Evolutionary conservation across 2,329 filamentous ascomycete species (phyloP).

Genomic region (Colletotrichum sp.): DNA sequence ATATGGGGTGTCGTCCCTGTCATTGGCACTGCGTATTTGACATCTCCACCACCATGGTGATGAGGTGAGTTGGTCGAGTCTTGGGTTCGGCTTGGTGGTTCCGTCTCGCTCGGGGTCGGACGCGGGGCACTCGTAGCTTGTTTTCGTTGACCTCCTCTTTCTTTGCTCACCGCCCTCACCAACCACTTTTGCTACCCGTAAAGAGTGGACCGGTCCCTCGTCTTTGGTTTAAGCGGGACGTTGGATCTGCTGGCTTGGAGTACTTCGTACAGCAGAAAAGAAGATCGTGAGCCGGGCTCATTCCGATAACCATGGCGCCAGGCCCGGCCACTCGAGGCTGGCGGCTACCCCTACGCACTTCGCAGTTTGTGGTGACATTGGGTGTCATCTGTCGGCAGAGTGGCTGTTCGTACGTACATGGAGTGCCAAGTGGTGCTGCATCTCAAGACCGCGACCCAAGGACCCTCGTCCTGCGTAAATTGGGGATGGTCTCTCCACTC

Average conservation of each 20-base stretch:
- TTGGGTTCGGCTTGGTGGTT: not conserved
- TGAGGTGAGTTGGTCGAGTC: not conserved
- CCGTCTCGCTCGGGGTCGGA: conserved; percentile 7
- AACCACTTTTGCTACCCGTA: conserved; percentile 13
- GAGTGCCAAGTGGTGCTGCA: not conserved
- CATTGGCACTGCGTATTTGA: not conserved
- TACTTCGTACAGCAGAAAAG: not conserved
- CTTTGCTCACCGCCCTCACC: conserved; percentile 12
- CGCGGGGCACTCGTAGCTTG: conserved; percentile 1
- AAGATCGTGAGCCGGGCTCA: not conserved
- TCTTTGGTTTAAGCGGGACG: not conserved
- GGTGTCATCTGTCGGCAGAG: not conserved
- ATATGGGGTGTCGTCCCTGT: not conserved
- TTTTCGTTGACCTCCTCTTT: not conserved
- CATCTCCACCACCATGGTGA: not conserved
- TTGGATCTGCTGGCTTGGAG: not conserved
- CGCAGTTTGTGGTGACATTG: not conserved
- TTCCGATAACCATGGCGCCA: not conserved
- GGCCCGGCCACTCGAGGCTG: not conserved
- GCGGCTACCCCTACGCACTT: not conserved
- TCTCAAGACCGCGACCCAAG: not conserved
- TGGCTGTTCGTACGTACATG: not conserved
- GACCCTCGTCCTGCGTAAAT: not conserved
- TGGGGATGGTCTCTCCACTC: conserved; percentile 10
- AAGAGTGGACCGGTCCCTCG: not conserved